Base-by-base conservation (phyloP, 345 rosid genomes). In the Nephelium lappaceum region DNA sequence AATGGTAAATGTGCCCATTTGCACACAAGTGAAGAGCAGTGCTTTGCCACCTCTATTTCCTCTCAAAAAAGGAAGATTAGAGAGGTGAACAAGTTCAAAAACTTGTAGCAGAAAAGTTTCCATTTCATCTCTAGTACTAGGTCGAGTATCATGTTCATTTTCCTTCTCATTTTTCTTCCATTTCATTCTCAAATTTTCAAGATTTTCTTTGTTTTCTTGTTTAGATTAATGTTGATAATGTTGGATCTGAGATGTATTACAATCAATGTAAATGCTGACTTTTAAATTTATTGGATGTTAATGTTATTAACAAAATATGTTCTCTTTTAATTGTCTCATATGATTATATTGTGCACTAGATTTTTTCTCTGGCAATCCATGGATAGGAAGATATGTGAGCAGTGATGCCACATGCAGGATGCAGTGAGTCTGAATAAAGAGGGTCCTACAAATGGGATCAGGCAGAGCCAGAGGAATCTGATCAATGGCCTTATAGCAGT, bases 1-100 rank as follows among this genome's bases (percentile, higher is more conserved):
- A 8, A 91, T 93, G 98, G 77, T 93, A 69, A 93, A 91, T 67
- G 93, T 92, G 73, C 97, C 97, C 53, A 93, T 93, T 55, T 92
- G 95, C 84, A 85, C 91, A 18, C 89, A 87, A 1, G 73, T 81
- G 70, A 92, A 90, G 89, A 85, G 86, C 51, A 77, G 75, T 69
- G 74, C 86, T 8, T 81, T 89, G 83, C 91, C 93, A 53, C 95
- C 96, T 76, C 74, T 91, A 82, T 93, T 93, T 81, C 93, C 95
- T 1, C 83, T 85, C 0, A 91, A 83, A 86, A 93, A 87, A 73
- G 91, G 88, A 49, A 89, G 86, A 80, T 80, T 88, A 71, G 93
- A 87, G 70, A 89, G 88, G 85, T 88, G 87, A 81, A 69, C n/a
- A 53, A 6, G 45, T 8, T 55, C 51, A 38, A 19, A 31, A 58